These are phyloP conservation scores for Podospora appendiculata DNA, from an alignment of 495 filamentous ascomycete genomes.

Conservation along the genomic window DNA sequence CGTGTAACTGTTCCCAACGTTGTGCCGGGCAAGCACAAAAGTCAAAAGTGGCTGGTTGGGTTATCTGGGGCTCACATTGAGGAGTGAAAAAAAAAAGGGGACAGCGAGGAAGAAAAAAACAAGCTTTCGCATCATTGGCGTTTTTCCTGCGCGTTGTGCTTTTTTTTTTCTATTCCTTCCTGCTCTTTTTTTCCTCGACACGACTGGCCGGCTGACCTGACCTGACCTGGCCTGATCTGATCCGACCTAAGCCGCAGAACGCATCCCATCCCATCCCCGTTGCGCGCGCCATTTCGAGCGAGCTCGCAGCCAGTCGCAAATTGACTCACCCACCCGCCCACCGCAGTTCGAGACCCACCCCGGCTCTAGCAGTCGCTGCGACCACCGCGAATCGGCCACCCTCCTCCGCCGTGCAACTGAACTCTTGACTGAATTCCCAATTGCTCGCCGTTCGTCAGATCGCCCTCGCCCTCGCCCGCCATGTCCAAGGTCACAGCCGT, in stretches of 20 bases:
- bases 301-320: neutral
- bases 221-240: neutral
- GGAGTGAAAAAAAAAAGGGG: too few species aligned
- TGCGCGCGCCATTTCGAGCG: neutral
- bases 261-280: neutral
- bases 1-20: neutral
- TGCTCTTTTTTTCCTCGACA: neutral
- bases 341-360: neutral
- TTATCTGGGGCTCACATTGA: too few species aligned
- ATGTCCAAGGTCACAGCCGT: slow-evolving; percentile 33
- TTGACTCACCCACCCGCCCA: neutral
- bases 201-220: too few species aligned
- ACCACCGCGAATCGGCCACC: neutral
- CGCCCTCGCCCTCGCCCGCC: neutral
- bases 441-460: neutral
- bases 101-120: too few species aligned
- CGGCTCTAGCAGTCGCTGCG: neutral
- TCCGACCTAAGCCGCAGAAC: neutral
- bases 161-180: too few species aligned
- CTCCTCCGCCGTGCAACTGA: neutral
- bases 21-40: neutral
- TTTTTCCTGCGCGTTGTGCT: too few species aligned
- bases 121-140: too few species aligned
- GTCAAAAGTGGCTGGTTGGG: too few species aligned
- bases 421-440: neutral